Percentiles rank a stretch among this genome's conserved stretches.
phyloP scores from a whole-genome alignment of 441 rosid species.

The Populus hybrid region DNA sequence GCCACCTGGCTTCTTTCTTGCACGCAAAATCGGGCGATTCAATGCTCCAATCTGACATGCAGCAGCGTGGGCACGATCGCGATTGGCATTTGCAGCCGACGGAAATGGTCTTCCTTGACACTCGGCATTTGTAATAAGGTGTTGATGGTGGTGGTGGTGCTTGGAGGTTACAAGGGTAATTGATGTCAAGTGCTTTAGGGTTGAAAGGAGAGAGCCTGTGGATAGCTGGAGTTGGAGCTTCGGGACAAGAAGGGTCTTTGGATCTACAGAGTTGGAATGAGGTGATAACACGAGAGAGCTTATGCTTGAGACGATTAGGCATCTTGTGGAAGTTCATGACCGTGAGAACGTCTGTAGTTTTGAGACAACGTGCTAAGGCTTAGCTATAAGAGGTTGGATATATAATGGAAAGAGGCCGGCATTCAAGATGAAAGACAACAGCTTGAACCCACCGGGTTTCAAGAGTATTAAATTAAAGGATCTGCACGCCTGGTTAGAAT shows the following conservation, averaged over 20 bases:
- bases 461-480: background rate
- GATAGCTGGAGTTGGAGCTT: slow-evolving; percentile 17
- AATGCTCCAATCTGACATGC: slow-evolving; percentile 2
- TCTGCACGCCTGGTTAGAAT: background rate
- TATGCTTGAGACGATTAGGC: slow-evolving; percentile 43
- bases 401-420: slow-evolving; percentile 36
- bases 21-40: slow-evolving; percentile 10
- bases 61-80: slow-evolving; percentile 12
- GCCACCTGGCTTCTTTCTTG: slow-evolving; percentile 9
- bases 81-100: slow-evolving; percentile 8
- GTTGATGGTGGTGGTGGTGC: slow-evolving; percentile 45
- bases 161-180: slow-evolving; percentile 27
- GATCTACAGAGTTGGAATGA: slow-evolving; percentile 44
- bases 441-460: background rate
- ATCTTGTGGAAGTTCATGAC: slow-evolving; percentile 1
- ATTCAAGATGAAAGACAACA: background rate
- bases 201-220: slow-evolving; percentile 26
- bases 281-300: slow-evolving; percentile 32
- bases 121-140: slow-evolving; percentile 17
- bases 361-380: background rate
- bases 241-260: slow-evolving; percentile 4
- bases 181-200: slow-evolving; percentile 27
- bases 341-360: background rate
- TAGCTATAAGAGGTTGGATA: background rate
- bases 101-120: slow-evolving; percentile 13